Conservation (phyloP, 495 filamentous ascomycete species). For the Lepidopterella palustris region DNA sequence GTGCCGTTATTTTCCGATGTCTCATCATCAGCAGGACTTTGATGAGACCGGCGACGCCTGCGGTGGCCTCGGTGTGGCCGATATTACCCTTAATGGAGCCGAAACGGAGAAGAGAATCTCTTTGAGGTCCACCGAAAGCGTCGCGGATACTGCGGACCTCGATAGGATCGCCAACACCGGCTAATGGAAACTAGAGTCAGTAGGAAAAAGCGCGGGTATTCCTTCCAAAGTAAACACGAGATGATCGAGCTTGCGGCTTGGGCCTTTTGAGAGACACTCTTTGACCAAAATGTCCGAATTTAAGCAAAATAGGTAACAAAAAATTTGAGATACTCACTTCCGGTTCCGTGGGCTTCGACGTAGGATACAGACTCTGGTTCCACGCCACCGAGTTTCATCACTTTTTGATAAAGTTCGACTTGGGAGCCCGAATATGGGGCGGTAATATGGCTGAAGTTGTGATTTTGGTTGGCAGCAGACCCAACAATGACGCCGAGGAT, state of each 20-base stretch:
- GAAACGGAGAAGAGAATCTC: neutral
- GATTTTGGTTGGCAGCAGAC: constrained; percentile 28
- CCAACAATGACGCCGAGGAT: constrained; percentile 42
- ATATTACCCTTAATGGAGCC: constrained; percentile 45
- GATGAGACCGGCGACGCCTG: constrained; percentile 42
- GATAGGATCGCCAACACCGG: neutral
- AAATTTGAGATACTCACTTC: too few relatives aligned
- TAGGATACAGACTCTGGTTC: neutral
- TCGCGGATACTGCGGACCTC: neutral
- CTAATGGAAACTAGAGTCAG: too few relatives aligned
- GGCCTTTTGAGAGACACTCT: too few relatives aligned
- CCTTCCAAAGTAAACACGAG: too few relatives aligned
- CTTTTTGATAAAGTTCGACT: neutral
- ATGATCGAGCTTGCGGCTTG: too few relatives aligned
- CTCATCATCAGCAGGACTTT: constrained; percentile 48
- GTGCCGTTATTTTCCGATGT: neutral
- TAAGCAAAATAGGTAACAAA: too few relatives aligned
- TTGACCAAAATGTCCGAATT: too few relatives aligned
- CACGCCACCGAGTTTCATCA: neutral
- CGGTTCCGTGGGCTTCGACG: constrained; percentile 3
- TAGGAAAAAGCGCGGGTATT: too few relatives aligned
- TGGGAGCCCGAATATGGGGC: neutral
- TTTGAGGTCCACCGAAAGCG: neutral
- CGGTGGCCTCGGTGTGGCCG: constrained; percentile 47
- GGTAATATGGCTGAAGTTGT: neutral